phyloP scores from a whole-genome alignment of 2,329 filamentous ascomycete genomes.

The Sporothrix phasma region DNA sequence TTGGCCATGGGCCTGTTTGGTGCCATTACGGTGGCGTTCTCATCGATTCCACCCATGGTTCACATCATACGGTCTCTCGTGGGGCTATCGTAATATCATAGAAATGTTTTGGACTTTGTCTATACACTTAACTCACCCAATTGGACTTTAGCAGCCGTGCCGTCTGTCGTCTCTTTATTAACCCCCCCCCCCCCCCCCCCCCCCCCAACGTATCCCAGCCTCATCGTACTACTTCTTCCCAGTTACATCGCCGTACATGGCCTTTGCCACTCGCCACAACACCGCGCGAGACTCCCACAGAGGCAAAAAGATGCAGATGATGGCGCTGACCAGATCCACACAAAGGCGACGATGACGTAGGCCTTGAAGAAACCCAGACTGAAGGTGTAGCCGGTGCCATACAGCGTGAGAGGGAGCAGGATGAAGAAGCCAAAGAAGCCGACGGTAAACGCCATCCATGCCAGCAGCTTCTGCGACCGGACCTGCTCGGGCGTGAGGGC shows the following conservation, averaged over 20 bases:
- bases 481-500: background rate
- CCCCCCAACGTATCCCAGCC: too few relatives aligned
- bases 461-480: background rate
- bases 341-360: background rate
- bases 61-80: constrained; percentile 39
- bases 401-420: background rate
- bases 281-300: background rate
- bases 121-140: too few relatives aligned
- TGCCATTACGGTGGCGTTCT: constrained; percentile 48
- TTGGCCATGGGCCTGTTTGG: constrained; percentile 53
- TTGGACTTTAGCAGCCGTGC: too few relatives aligned
- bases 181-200: too few relatives aligned
- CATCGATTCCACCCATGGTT: constrained; percentile 45
- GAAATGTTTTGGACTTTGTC: too few relatives aligned
- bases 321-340: background rate
- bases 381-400: background rate
- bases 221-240: background rate
- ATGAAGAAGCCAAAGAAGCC: background rate
- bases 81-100: constrained; percentile 28
- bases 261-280: background rate
- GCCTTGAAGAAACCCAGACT: background rate
- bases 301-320: background rate
- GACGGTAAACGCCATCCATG: background rate
- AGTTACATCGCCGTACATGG: background rate
- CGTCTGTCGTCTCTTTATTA: too few relatives aligned